Base-by-base conservation (phyloP, 169 alveolate genomes). In the Theileria annulata region DNA sequence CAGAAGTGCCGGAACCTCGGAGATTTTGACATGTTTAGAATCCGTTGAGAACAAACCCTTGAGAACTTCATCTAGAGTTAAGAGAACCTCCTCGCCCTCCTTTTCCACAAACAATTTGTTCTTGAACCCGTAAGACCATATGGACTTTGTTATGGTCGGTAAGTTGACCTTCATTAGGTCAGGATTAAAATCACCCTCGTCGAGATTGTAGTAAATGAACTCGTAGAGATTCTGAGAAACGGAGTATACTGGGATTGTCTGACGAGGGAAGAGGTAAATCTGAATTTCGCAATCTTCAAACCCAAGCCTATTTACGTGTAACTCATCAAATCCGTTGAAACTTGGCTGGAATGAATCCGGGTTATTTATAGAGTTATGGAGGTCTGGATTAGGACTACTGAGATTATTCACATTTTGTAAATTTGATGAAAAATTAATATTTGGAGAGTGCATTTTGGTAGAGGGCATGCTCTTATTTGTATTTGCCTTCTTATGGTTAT, bases 251-350 rank as follows among this genome's bases (percentile, higher is more conserved):
- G 80, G 60, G n/a, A 71, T 21, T 0, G 8, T n/a, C 33, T 69
- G 79, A 8, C 79, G 21, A 15, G 86, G 86, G 10, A 77, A 77
- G 23, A 77, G 59, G 54, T 77, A 77, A 15, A 77, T 15, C n/a
- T 31, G n/a, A 17, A 69, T 78, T 12, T 69, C 67, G 19, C 86
- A 77, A n/a, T 66, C 79, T 28, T 30, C 23, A 31, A 17, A 69
- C 33, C 81, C 73, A 56, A 69, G 23, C 30, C 73, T 54, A 63
- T 49, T 77, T 0, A 77, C 58, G 47, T 77, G 81, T n/a, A 77
- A 71, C 66, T 77, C 86, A 12, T 77, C 79, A 37, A 62, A 64
- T 0, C 86, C 86, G 66, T 77, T 77, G 19, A 13, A 71, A 3
- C 31, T 51, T 23, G 33, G 25, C 33, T 49, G 67, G 42, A 27